A percentile compares a stretch with the other conserved stretches of the same genome.
Conservation (phyloP, 176 grass and related monocot genomes). For the Musa troglodytarum region DNA sequence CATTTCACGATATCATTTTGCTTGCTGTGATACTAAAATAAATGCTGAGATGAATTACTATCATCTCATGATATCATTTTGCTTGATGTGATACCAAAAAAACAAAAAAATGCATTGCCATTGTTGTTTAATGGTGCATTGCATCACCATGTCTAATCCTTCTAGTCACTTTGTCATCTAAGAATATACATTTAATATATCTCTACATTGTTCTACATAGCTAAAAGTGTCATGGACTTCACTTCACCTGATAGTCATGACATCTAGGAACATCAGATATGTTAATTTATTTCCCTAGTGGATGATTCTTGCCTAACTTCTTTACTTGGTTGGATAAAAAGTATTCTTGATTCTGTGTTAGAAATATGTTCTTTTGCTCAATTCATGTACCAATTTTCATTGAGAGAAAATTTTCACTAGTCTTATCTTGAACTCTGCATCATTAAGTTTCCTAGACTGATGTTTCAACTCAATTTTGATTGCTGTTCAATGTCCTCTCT, state of each 20-base stretch:
- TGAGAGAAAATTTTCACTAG: neutral
- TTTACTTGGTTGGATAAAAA: neutral
- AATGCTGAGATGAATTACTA: neutral
- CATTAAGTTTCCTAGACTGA: neutral
- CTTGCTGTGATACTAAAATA: neutral
- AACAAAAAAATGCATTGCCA: neutral
- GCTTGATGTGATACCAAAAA: neutral
- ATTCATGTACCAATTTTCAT: neutral
- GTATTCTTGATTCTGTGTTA: too few relatives aligned
- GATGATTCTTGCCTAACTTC: neutral
- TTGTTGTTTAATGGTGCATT: neutral
- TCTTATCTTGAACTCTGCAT: neutral
- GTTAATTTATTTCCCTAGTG: neutral
- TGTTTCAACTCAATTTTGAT: constrained; percentile 1
- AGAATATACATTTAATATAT: too few relatives aligned
- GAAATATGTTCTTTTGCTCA: neutral
- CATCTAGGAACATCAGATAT: neutral
- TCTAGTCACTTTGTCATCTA: too few relatives aligned
- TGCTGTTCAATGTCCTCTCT: neutral
- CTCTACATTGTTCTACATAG: too few relatives aligned
- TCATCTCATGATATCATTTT: neutral
- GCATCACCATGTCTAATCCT: neutral
- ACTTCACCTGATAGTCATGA: neutral
- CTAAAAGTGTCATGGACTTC: too few relatives aligned
- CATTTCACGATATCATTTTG: neutral